A percentile compares a stretch with the other conserved stretches of the same genome.
Evolutionary conservation across 164 flowering plant genomes (phyloP).

Genomic region (Platanus orientalis): DNA sequence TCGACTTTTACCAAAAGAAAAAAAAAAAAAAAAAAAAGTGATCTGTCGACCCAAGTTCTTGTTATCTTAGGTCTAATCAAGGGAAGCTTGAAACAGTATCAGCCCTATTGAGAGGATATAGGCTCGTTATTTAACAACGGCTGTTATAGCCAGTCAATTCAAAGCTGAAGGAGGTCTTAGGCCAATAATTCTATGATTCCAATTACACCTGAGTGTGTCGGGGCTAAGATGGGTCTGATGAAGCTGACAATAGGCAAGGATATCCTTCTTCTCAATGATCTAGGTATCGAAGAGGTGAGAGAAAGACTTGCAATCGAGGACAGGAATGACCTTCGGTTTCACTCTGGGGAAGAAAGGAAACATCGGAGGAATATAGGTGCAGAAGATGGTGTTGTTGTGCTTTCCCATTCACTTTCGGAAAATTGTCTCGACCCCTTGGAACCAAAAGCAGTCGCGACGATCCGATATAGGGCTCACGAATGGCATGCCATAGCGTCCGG

Average conservation of each 20-base stretch:
- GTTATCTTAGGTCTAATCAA: too few relatives aligned
- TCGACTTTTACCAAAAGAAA: too few relatives aligned
- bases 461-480: constrained; percentile 69
- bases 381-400: constrained; percentile 73
- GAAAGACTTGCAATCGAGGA: constrained; percentile 71
- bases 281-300: constrained; percentile 72
- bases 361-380: constrained; percentile 76
- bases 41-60: too few relatives aligned
- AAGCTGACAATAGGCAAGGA: constrained; percentile 68
- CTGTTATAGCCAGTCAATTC: too few relatives aligned
- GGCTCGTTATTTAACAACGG: too few relatives aligned
- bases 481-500: constrained; percentile 81
- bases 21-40: too few relatives aligned
- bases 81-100: too few relatives aligned
- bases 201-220: constrained; percentile 52
- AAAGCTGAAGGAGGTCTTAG: too few relatives aligned
- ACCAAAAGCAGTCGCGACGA: constrained; percentile 79
- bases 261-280: constrained; percentile 62
- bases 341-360: constrained; percentile 57
- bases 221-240: constrained; percentile 79
- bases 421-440: constrained; percentile 72
- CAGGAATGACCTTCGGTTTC: constrained; percentile 73
- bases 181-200: too few relatives aligned
- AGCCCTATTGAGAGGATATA: too few relatives aligned
- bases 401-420: constrained; percentile 54